Conservation (phyloP, 192 early-diverging fungal species). For the Rhizophlyctis rosea region DNA sequence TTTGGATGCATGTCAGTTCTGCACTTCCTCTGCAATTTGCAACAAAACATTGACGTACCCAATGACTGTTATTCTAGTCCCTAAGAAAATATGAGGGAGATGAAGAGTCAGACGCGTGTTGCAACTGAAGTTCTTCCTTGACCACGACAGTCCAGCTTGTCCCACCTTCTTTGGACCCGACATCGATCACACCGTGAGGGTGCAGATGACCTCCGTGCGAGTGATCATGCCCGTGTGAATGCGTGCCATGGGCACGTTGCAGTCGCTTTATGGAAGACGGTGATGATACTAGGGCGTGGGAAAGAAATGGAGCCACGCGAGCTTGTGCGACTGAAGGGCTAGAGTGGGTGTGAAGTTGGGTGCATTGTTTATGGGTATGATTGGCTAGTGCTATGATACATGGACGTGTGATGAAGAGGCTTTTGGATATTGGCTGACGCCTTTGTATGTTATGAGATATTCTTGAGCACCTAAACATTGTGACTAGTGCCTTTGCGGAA, state of each 20-base stretch:
- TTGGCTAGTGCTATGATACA: too few relatives aligned
- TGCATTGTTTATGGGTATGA: too few relatives aligned
- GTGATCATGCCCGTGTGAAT: conserved; percentile 19
- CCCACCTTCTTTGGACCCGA: conserved; percentile 17
- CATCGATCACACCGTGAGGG: conserved; percentile 14
- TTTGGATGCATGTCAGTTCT: background rate
- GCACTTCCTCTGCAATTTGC: background rate
- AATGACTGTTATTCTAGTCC: conserved; percentile 35
- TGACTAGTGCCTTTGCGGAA: too few relatives aligned
- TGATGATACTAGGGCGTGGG: too few relatives aligned
- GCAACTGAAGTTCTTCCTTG: too few relatives aligned
- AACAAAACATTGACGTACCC: conserved; percentile 11
- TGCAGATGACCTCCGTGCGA: conserved; percentile 12
- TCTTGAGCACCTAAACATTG: too few relatives aligned
- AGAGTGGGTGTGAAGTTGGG: too few relatives aligned
- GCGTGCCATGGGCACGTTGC: too few relatives aligned
- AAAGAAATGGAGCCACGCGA: too few relatives aligned
- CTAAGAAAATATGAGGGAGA: conserved; percentile 5
- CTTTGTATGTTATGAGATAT: background rate
- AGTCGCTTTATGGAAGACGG: too few relatives aligned
- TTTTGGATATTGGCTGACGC: background rate
- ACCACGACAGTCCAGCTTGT: too few relatives aligned
- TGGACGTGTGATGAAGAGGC: conserved; percentile 1
- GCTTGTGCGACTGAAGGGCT: too few relatives aligned
- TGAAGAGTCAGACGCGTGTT: background rate